phyloP scores from a whole-genome alignment of 768 basidiomycete genomes.

The Chlorophyllum brunneum region DNA sequence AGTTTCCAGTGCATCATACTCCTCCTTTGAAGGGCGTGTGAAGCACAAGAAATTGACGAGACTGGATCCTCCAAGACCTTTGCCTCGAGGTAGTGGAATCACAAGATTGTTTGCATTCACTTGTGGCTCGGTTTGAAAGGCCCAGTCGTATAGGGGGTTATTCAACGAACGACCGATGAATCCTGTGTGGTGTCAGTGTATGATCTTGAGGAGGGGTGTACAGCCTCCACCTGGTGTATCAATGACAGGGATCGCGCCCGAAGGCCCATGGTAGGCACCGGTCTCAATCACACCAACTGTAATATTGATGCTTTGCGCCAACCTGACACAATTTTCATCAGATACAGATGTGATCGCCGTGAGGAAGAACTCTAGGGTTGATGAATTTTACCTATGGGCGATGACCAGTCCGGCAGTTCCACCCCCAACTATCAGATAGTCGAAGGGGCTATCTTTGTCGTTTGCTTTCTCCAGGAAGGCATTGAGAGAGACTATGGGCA shows the following conservation, averaged over 20 bases:
- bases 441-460: constrained; percentile 14
- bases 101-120: constrained; percentile 15
- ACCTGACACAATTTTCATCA: constrained; percentile 18
- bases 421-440: constrained; percentile 24
- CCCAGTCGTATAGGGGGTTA: constrained; percentile 24
- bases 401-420: constrained; percentile 22
- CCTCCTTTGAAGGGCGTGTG: constrained; percentile 8
- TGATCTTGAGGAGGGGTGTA: not conserved
- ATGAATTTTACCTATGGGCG: constrained; percentile 15
- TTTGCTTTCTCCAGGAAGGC: not conserved
- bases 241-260: constrained; percentile 1
- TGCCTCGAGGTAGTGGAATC: constrained; percentile 21
- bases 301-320: constrained; percentile 30
- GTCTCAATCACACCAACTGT: constrained; percentile 36
- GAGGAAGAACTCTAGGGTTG: not conserved
- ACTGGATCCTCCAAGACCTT: constrained; percentile 25
- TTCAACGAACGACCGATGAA: not conserved
- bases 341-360: not conserved
- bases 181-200: not conserved
- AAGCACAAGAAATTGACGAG: constrained; percentile 11
- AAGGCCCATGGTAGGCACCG: constrained; percentile 15
- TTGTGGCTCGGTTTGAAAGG: constrained; percentile 23
- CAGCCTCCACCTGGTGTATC: constrained; percentile 18
- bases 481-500: constrained; percentile 1
- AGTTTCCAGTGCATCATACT: constrained; percentile 15